phyloP scores from a whole-genome alignment of 2,329 filamentous ascomycete species.

The Pestalotiopsis sp. region DNA sequence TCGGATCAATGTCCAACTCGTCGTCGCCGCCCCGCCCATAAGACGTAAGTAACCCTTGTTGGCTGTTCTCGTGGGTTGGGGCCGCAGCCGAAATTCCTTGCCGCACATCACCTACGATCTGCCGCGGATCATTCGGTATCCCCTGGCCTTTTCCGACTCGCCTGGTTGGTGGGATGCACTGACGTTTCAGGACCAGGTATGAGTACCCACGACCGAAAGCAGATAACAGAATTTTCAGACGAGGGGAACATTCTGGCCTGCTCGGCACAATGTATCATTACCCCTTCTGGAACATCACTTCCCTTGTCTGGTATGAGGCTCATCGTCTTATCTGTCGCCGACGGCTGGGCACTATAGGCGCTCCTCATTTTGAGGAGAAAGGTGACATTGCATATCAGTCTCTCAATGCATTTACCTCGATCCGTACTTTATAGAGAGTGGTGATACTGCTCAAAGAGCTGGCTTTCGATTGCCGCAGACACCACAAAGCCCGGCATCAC shows the following conservation, averaged over 20 bases:
- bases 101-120: background rate
- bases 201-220: background rate
- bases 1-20: no score
- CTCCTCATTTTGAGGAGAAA: background rate
- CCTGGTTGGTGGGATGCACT: background rate
- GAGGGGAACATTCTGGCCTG: background rate
- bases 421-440: background rate
- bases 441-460: background rate
- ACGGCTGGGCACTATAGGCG: background rate
- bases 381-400: background rate
- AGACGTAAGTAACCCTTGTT: background rate
- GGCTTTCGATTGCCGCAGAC: conserved; percentile 59
- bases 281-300: background rate
- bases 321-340: background rate
- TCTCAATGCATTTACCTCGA: background rate
- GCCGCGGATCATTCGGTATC: background rate
- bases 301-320: background rate
- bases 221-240: background rate
- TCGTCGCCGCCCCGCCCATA: no score
- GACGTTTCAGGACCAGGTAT: background rate
- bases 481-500: conserved; percentile 71
- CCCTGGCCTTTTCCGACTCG: background rate
- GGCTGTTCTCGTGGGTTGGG: background rate
- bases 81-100: background rate
- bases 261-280: background rate